Percentiles rank a stretch among this genome's conserved stretches.
phyloP scores from a whole-genome alignment of 805 yeast species.

The Alloascoidea hylecoeti region DNA sequence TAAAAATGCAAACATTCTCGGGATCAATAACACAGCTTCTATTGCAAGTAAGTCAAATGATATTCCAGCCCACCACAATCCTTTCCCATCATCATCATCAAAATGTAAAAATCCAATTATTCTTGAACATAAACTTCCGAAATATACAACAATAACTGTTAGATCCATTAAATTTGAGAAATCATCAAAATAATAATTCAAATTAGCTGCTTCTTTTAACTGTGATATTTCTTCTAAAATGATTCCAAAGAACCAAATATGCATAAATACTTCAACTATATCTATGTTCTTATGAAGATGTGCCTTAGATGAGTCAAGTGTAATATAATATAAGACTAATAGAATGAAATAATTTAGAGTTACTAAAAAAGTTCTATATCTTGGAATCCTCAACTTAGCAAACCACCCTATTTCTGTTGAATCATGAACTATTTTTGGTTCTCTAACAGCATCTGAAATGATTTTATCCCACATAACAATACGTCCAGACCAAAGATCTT shows the following conservation, averaged over 20 bases:
- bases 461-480: constrained; percentile 19
- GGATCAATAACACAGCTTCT: constrained; percentile 16
- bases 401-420: constrained; percentile 10
- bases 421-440: constrained; percentile 10
- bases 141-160: constrained; percentile 10
- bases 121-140: constrained; percentile 10
- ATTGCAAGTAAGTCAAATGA: constrained; percentile 16
- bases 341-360: constrained; percentile 14
- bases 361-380: constrained; percentile 15
- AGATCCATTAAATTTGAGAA: constrained; percentile 17
- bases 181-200: constrained; percentile 13
- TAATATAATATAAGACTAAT: constrained; percentile 12
- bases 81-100: constrained; percentile 6
- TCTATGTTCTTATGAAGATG: constrained; percentile 4
- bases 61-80: constrained; percentile 3
- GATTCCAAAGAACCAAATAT: constrained; percentile 84
- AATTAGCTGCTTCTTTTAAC: constrained; percentile 14
- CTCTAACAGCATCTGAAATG: constrained; percentile 10
- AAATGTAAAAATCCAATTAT: constrained; percentile 7
- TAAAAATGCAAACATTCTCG: constrained; percentile 15
- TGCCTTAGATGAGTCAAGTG: constrained; percentile 8
- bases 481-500: constrained; percentile 17
- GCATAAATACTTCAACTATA: constrained; percentile 27
- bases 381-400: constrained; percentile 17
- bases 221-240: constrained; percentile 79